These are phyloP conservation scores for Penicillium antarcticum DNA, from an alignment of 495 filamentous ascomycete genomes.

Conservation along the genomic window DNA sequence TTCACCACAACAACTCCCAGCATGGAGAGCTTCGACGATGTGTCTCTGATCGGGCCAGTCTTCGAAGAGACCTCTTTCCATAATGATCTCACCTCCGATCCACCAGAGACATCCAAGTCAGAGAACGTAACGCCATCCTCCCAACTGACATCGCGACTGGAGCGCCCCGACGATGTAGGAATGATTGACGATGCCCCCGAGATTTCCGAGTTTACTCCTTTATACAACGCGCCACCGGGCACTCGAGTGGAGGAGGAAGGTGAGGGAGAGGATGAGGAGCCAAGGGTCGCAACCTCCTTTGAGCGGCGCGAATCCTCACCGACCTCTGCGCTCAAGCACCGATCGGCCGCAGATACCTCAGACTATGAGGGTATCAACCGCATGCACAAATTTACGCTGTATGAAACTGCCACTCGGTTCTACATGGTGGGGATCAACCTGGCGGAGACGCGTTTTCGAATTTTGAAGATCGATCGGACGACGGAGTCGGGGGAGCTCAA, in stretches of 20 bases:
- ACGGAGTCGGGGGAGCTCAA: slow-evolving; percentile 75
- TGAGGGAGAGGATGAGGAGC: slow-evolving; percentile 42
- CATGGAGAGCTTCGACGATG: slow-evolving; percentile 41
- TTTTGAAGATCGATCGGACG: slow-evolving; percentile 92
- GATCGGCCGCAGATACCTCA: slow-evolving; percentile 52
- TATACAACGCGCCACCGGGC: slow-evolving; percentile 23
- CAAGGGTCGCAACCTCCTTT: slow-evolving; percentile 40
- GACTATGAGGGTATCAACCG: slow-evolving; percentile 70
- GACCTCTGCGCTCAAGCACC: slow-evolving; percentile 40
- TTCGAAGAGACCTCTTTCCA: slow-evolving; percentile 10
- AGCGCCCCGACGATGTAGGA: slow-evolving; percentile 5
- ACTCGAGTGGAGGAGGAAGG: slow-evolving; percentile 25
- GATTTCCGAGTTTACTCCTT: slow-evolving; percentile 19
- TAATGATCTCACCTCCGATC: slow-evolving; percentile 16
- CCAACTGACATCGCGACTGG: neutral
- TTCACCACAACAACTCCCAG: neutral
- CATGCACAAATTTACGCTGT: slow-evolving; percentile 94
- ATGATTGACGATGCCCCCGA: slow-evolving; percentile 13
- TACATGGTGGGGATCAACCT: slow-evolving; percentile 93
- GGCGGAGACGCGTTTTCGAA: slow-evolving; percentile 80
- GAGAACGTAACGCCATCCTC: slow-evolving; percentile 11
- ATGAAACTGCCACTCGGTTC: slow-evolving; percentile 88
- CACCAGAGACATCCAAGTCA: slow-evolving; percentile 8
- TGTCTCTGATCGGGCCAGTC: slow-evolving; percentile 23
- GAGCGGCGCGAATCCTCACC: slow-evolving; percentile 40